phyloP scores from a whole-genome alignment of 331 rosid genomes.

The Rosa hybrid region DNA sequence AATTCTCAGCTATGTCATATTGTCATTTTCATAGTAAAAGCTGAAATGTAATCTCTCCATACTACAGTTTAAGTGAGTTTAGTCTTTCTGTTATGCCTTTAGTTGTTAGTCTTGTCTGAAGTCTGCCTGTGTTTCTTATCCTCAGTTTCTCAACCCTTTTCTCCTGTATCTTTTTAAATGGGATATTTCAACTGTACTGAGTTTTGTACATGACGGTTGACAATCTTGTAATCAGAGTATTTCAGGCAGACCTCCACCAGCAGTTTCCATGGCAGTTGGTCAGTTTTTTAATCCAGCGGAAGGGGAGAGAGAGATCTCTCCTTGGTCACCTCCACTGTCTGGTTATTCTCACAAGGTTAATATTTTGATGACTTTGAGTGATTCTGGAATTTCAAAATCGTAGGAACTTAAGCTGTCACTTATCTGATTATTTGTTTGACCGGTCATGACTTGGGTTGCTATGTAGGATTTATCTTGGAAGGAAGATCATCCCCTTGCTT shows the following conservation, averaged over 20 bases:
- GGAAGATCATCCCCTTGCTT: slow-evolving; percentile 90
- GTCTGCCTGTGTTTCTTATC: background rate
- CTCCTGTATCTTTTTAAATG: background rate
- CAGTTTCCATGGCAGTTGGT: slow-evolving; percentile 99
- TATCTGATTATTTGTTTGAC: slow-evolving; percentile 22
- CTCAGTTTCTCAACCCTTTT: background rate
- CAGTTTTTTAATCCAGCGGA: slow-evolving; percentile 89
- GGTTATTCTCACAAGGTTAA: slow-evolving; percentile 70
- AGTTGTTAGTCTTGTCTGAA: background rate
- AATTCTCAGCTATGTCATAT: background rate
- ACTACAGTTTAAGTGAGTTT: background rate
- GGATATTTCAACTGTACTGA: slow-evolving; percentile 26
- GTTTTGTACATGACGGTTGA: slow-evolving; percentile 34
- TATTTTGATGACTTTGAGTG: slow-evolving; percentile 28
- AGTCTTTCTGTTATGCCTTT: background rate
- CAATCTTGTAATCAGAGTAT: slow-evolving; percentile 68
- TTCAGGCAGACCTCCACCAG: slow-evolving; percentile 99
- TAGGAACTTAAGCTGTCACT: slow-evolving; percentile 16
- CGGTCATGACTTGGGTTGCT: slow-evolving; percentile 26
- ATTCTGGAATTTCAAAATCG: background rate
- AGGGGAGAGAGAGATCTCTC: slow-evolving; percentile 68
- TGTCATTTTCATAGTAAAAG: background rate
- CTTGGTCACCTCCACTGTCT: slow-evolving; percentile 77
- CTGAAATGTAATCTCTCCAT: background rate
- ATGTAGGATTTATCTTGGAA: slow-evolving; percentile 72